Conservation (phyloP, 352 stramenopile genomes). For the Phytophthora tubulina region DNA sequence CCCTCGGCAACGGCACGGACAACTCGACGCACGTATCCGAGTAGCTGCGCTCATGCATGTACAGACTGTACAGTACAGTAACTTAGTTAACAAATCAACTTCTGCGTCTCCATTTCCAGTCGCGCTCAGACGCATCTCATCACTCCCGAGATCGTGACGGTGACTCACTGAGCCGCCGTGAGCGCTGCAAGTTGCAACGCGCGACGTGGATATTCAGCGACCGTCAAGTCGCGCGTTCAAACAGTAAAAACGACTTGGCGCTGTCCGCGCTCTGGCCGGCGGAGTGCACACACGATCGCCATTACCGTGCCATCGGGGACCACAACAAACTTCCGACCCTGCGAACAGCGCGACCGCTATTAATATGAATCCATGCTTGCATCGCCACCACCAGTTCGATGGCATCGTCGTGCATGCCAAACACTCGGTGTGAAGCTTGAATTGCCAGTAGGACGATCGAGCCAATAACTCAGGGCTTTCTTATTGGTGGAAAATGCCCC, state of each 20-base stretch:
- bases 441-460: too few relatives aligned
- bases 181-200: background rate
- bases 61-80: too few relatives aligned
- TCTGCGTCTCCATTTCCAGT: background rate
- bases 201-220: constrained; percentile 1
- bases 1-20: background rate
- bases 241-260: constrained; percentile 28
- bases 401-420: background rate
- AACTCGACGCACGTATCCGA: constrained; percentile 2
- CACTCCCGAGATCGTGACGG: background rate
- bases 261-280: constrained; percentile 16
- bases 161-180: background rate
- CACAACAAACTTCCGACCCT: constrained; percentile 19
- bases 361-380: background rate
- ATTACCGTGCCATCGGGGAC: constrained; percentile 25
- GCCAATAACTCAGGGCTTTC: background rate
- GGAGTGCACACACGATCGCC: constrained; percentile 24
- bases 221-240: constrained; percentile 20
- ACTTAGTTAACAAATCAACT: constrained; percentile 1
- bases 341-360: constrained; percentile 1
- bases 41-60: background rate
- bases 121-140: constrained; percentile 1
- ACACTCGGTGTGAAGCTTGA: too few relatives aligned
- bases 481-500: constrained; percentile 24
- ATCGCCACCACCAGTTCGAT: background rate